These are phyloP conservation scores for Podospora anserina DNA, from an alignment of 495 filamentous ascomycete genomes.

Conservation along the genomic window DNA sequence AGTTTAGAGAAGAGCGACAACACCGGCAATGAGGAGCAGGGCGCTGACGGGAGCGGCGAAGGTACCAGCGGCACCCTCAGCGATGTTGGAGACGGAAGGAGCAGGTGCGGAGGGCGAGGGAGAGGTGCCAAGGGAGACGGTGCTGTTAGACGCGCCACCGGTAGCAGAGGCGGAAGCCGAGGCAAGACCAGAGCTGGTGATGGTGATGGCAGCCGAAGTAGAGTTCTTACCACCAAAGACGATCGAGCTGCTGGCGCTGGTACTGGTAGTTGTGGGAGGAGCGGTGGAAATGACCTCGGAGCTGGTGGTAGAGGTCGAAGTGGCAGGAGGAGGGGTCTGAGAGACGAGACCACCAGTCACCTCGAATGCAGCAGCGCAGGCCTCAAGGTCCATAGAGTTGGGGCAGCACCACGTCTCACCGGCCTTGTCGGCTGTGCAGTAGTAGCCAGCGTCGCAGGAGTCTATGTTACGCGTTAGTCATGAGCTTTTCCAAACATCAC, in stretches of 20 bases:
- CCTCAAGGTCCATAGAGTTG: constrained; percentile 37
- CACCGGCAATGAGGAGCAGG: constrained; percentile 26
- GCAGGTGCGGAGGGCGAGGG: constrained; percentile 8
- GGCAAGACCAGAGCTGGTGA: constrained; percentile 7
- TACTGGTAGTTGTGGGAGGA: constrained; percentile 20
- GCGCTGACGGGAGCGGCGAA: constrained; percentile 27
- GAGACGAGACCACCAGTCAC: constrained; percentile 40
- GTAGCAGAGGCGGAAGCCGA: constrained; percentile 6
- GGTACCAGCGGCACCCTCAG: constrained; percentile 21
- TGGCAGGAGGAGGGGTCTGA: constrained; percentile 28
- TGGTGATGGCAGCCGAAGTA: constrained; percentile 11
- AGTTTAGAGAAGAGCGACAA: constrained; percentile 37
- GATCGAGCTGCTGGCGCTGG: constrained; percentile 12
- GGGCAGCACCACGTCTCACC: constrained; percentile 49
- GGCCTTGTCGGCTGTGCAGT: constrained; percentile 41
- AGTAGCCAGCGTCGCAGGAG: constrained; percentile 48
- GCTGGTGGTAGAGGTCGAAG: constrained; percentile 16
- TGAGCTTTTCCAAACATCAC: neutral
- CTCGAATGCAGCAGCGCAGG: constrained; percentile 43
- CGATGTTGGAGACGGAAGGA: constrained; percentile 15
- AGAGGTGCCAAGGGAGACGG: constrained; percentile 15
- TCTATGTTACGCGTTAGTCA: constrained; percentile 30
- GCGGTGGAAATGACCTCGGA: constrained; percentile 19
- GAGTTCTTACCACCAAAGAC: constrained; percentile 18
- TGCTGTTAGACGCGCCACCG: constrained; percentile 22